Conservation (phyloP, 2,329 filamentous ascomycete species). For the Cylindrodendrum hubeiense region DNA sequence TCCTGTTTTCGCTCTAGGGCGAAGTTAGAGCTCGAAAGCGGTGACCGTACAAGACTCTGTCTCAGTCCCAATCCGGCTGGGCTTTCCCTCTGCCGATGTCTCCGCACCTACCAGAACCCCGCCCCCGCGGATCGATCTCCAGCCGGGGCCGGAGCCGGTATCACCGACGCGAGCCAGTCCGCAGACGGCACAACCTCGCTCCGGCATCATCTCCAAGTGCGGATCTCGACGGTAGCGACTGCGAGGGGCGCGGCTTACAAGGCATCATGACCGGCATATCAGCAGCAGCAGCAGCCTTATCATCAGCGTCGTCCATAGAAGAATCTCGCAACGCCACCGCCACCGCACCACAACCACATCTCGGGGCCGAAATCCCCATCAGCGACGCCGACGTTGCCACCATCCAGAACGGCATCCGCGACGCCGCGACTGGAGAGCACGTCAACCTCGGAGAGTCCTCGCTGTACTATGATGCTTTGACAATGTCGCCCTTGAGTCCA, state of each 20-base stretch:
- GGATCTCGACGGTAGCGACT: background rate
- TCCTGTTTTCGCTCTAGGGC: too few species aligned
- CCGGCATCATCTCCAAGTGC: conserved; percentile 9
- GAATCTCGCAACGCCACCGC: background rate
- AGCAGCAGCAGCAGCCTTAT: background rate
- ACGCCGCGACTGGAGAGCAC: conserved; percentile 32
- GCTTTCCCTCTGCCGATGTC: background rate
- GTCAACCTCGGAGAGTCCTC: conserved; percentile 54
- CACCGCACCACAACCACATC: background rate
- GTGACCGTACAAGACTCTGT: too few species aligned
- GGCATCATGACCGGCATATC: conserved; percentile 10
- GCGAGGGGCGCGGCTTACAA: background rate
- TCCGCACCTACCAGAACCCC: conserved; percentile 4
- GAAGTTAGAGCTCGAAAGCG: too few species aligned
- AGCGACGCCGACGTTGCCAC: conserved; percentile 44
- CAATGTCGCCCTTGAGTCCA: conserved; percentile 68
- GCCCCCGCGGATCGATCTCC: conserved; percentile 15
- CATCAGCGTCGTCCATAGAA: background rate
- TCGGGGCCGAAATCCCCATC: conserved; percentile 33
- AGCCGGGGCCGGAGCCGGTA: conserved; percentile 21
- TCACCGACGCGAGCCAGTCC: conserved; percentile 6
- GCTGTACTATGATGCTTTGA: conserved; percentile 68
- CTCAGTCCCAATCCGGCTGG: background rate
- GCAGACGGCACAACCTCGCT: conserved; percentile 7
- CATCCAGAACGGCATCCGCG: conserved; percentile 37